Percentiles rank a stretch among this genome's conserved stretches.
phyloP scores from a whole-genome alignment of 306 rosid genomes.

The Cyclanthera cordifolia region DNA sequence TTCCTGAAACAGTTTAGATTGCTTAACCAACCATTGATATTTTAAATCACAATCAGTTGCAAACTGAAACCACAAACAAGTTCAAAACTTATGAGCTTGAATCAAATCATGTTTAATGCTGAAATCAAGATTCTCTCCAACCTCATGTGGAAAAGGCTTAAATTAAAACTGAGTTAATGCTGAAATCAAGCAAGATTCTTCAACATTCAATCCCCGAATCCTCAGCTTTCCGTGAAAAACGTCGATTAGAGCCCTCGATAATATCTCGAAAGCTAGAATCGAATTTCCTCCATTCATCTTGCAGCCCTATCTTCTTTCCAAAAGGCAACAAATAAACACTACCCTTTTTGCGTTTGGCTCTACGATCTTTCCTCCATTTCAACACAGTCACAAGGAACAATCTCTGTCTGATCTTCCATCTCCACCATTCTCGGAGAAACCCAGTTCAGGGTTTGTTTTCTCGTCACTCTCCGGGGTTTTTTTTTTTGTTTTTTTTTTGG shows the following conservation, averaged over 20 bases:
- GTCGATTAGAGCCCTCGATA: too few species aligned
- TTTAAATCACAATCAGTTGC: too few species aligned
- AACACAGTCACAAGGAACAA: background rate
- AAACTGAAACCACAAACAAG: too few species aligned
- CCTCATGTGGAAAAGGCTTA: background rate
- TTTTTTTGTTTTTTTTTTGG: constrained; percentile 26
- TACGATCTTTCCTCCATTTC: background rate
- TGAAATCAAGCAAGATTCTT: background rate
- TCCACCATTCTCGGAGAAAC: constrained; percentile 16
- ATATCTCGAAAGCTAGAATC: constrained; percentile 11
- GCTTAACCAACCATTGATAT: too few species aligned
- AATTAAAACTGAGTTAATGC: background rate
- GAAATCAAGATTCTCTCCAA: constrained; percentile 5
- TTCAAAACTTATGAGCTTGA: too few species aligned
- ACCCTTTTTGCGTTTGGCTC: background rate
- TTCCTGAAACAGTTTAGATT: too few species aligned
- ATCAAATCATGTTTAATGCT: too few species aligned
- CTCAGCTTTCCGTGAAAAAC: background rate
- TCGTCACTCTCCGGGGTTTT: constrained; percentile 24
- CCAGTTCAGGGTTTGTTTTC: constrained; percentile 21
- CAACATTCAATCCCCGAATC: background rate
- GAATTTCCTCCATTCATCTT: constrained; percentile 60
- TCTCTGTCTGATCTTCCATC: background rate
- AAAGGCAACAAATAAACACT: constrained; percentile 36
- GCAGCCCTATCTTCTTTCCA: constrained; percentile 58